phyloP scores from a whole-genome alignment of 495 filamentous ascomycete species.

The Neurospora sp. region DNA sequence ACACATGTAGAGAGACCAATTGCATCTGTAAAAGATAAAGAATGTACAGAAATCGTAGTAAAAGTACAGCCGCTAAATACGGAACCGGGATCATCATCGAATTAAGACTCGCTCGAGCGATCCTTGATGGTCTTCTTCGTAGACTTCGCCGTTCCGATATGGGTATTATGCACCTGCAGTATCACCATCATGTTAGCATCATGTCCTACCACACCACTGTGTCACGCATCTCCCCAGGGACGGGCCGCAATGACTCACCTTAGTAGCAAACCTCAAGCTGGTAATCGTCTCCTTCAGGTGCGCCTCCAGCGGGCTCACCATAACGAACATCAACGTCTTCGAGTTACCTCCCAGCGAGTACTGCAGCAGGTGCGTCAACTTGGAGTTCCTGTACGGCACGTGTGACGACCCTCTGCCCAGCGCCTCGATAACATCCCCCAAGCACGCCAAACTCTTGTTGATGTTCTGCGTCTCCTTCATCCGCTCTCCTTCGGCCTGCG shows the following conservation, averaged over 20 bases:
- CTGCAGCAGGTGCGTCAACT: slow-evolving; percentile 93
- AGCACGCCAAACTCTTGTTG: slow-evolving; percentile 82
- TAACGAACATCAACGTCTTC: slow-evolving; percentile 98
- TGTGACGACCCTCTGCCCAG: slow-evolving; percentile 79
- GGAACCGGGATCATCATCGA: neutral
- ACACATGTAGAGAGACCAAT: neutral
- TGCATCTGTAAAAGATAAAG: neutral
- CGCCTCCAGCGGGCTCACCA: slow-evolving; percentile 85
- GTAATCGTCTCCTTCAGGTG: slow-evolving; percentile 91
- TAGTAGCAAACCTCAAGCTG: slow-evolving; percentile 91
- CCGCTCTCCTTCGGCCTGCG: slow-evolving; percentile 69
- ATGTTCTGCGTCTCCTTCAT: slow-evolving; percentile 95
- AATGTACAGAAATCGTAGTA: neutral
- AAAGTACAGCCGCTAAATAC: neutral
- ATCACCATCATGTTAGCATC: neutral
- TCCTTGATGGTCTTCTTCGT: slow-evolving; percentile 42
- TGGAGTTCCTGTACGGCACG: slow-evolving; percentile 91
- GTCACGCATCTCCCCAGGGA: neutral
- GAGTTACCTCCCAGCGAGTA: slow-evolving; percentile 91
- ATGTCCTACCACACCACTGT: neutral
- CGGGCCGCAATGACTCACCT: slow-evolving; percentile 40
- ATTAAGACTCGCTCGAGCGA: slow-evolving; percentile 12
- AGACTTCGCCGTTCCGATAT: slow-evolving; percentile 77
- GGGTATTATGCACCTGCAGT: slow-evolving; percentile 64
- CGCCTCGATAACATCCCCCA: slow-evolving; percentile 90